These are phyloP conservation scores for Tetrapisispora nanseiensis DNA, from an alignment of 805 yeast genomes.

Conservation along the genomic window DNA sequence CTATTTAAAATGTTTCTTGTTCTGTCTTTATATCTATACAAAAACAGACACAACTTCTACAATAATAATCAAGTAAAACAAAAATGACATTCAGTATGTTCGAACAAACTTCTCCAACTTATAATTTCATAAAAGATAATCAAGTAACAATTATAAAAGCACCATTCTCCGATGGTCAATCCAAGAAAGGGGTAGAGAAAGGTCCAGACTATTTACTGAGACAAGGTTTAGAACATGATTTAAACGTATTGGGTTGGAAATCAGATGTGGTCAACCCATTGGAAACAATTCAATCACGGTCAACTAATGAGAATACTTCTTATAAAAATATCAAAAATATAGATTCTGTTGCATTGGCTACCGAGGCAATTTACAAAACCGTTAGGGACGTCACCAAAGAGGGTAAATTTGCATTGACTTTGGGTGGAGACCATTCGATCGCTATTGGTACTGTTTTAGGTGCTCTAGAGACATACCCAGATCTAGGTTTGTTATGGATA, in stretches of 20 bases:
- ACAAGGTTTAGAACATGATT: constrained; percentile 56
- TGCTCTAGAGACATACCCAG: constrained; percentile 66
- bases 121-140: constrained; percentile 38
- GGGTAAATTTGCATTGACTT: constrained; percentile 46
- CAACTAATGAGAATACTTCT: neutral
- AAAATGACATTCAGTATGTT: neutral
- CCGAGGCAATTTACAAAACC: constrained; percentile 51
- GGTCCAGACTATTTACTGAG: constrained; percentile 80
- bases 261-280: constrained; percentile 46
- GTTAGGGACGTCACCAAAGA: constrained; percentile 42
- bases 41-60: no score
- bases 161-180: constrained; percentile 95
- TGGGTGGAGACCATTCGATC: constrained; percentile 96
- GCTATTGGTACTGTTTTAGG: constrained; percentile 91
- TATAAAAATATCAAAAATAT: constrained; percentile 38
- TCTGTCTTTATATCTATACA: no score
- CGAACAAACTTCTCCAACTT: constrained; percentile 19
- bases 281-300: constrained; percentile 10
- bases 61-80: neutral
- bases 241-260: constrained; percentile 67
- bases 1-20: no score
- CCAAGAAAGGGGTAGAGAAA: constrained; percentile 82
- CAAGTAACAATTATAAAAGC: constrained; percentile 69
- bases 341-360: constrained; percentile 63
- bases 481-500: constrained; percentile 87